Conservation (phyloP, 2,329 filamentous ascomycete genomes). For the Fusarium continuum region DNA sequence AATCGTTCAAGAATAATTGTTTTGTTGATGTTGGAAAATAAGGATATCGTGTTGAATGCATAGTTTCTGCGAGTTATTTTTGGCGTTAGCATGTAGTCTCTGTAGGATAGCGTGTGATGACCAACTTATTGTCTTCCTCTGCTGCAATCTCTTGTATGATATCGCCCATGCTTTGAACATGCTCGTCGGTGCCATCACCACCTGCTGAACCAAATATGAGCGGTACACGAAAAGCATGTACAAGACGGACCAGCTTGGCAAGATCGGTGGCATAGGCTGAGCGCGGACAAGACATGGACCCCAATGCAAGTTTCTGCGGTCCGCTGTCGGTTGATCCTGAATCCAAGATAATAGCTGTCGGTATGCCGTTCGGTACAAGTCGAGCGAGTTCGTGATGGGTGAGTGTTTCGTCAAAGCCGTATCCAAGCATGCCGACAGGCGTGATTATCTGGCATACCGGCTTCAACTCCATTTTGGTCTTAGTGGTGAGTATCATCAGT, state of each 20-base stretch:
- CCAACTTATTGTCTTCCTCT: conserved; percentile 14
- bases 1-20: conserved; percentile 44
- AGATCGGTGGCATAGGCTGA: conserved; percentile 55
- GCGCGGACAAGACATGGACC: conserved; percentile 52
- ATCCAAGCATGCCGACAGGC: conserved; percentile 60
- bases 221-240: conserved; percentile 47
- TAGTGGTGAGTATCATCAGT: background rate
- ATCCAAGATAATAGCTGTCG: conserved; percentile 50
- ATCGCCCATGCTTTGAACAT: conserved; percentile 52
- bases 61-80: conserved; percentile 5
- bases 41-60: conserved; percentile 47
- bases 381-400: conserved; percentile 37
- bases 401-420: conserved; percentile 53
- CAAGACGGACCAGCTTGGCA: conserved; percentile 49
- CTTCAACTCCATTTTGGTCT: background rate
- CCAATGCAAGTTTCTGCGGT: conserved; percentile 54
- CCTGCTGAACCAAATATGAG: conserved; percentile 57
- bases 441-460: conserved; percentile 50
- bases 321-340: conserved; percentile 50
- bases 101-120: no score
- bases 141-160: conserved; percentile 47
- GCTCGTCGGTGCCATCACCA: conserved; percentile 57
- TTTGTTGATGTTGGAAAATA: conserved; percentile 54
- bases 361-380: conserved; percentile 42
- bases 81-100: no score